Evolutionary conservation across 495 filamentous ascomycete genomes (phyloP).

Genomic region (Hypoxylon subgilvum): DNA sequence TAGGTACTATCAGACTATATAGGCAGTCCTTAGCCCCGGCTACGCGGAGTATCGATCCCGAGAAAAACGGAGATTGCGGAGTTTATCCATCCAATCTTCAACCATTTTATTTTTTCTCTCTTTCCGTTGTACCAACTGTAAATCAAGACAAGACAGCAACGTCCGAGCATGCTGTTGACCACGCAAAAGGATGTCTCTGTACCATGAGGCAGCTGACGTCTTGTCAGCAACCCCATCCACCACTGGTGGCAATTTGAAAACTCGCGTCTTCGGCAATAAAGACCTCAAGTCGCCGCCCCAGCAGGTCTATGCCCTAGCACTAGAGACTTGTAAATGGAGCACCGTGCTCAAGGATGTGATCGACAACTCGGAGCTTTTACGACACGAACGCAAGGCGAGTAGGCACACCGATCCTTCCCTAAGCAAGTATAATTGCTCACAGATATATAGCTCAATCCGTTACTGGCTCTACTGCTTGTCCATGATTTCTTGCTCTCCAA

Average conservation of each 20-base stretch:
- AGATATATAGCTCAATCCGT: conserved; percentile 73
- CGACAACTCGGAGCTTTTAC: conserved; percentile 72
- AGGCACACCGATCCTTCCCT: neutral
- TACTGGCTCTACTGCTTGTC: conserved; percentile 77
- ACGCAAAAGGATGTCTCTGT: conserved; percentile 77
- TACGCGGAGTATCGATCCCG: too few species aligned
- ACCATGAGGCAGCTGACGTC: conserved; percentile 83
- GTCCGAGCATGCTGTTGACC: conserved; percentile 17
- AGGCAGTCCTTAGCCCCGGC: too few species aligned
- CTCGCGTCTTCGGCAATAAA: conserved; percentile 74
- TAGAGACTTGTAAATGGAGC: conserved; percentile 91
- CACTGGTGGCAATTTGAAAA: conserved; percentile 77
- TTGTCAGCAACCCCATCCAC: conserved; percentile 64
- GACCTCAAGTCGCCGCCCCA: conserved; percentile 75
- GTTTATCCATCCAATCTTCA: too few species aligned
- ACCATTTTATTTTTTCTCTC: too few species aligned
- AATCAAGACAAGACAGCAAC: too few species aligned
- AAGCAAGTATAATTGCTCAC: conserved; percentile 17
- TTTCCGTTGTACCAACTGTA: too few species aligned
- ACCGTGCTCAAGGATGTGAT: conserved; percentile 82
- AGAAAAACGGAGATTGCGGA: too few species aligned
- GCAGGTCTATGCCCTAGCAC: conserved; percentile 82
- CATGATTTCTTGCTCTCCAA: conserved; percentile 87
- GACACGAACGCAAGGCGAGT: conserved; percentile 79
- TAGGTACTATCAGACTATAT: too few species aligned